Evolutionary conservation across 345 rosid species (phyloP).

Genomic region (Hypericum androsaemum): DNA sequence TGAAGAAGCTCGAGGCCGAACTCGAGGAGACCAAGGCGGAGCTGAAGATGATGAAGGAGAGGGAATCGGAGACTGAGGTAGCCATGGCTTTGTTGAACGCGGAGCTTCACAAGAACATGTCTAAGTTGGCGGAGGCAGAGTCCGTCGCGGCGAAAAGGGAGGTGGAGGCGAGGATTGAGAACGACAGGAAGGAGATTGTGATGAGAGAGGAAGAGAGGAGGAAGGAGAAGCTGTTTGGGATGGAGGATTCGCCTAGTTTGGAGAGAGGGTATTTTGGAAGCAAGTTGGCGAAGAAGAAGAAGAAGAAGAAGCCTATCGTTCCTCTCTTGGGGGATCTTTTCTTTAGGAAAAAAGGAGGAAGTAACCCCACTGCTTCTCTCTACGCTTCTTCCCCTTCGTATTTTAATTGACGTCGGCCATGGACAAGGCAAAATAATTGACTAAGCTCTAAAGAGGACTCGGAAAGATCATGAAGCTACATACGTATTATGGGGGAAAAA

Average conservation of each 20-base stretch:
- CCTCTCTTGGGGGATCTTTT: conserved; percentile 65
- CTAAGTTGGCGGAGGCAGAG: conserved; percentile 57
- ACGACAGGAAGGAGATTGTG: conserved; percentile 15
- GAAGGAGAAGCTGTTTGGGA: conserved; percentile 33
- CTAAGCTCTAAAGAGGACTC: too few relatives aligned
- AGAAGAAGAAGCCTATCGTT: conserved; percentile 73
- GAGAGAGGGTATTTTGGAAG: conserved; percentile 16
- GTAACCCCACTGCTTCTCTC: conserved; percentile 17
- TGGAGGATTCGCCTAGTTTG: conserved; percentile 35
- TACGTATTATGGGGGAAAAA: too few relatives aligned
- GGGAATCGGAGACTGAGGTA: conserved; percentile 57
- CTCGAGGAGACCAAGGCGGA: conserved; percentile 57
- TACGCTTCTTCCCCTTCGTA: conserved; percentile 32
- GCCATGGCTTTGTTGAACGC: conserved; percentile 70
- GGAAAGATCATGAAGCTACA: too few relatives aligned
- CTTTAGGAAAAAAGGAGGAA: conserved; percentile 39
- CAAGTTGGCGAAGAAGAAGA: conserved; percentile 20
- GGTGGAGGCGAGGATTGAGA: conserved; percentile 12
- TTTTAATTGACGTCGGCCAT: conserved; percentile 15
- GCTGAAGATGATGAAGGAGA: conserved; percentile 51
- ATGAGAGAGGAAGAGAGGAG: conserved; percentile 32
- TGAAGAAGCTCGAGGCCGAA: conserved; percentile 67
- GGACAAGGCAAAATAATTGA: too few relatives aligned
- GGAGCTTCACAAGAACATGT: conserved; percentile 68
- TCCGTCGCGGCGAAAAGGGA: conserved; percentile 45